Conservation (phyloP, 805 yeast genomes). For the Candida takata region DNA sequence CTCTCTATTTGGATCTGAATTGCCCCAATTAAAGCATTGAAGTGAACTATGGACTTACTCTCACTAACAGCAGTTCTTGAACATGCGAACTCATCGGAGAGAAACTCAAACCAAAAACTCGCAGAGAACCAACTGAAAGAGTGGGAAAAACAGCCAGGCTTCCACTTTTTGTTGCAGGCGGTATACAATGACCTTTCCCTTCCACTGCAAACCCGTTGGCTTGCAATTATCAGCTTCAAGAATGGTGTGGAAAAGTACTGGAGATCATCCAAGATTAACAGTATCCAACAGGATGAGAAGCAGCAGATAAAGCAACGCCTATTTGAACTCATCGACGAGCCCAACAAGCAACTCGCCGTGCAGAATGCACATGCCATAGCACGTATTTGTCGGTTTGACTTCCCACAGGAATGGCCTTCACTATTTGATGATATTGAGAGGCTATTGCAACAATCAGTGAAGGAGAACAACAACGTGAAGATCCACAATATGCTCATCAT, state of each 20-base stretch:
- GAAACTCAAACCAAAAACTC: conserved; percentile 44
- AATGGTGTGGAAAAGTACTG: conserved; percentile 83
- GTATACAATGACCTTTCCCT: conserved; percentile 53
- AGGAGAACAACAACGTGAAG: conserved; percentile 40
- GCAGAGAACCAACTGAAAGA: conserved; percentile 65
- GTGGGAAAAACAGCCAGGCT: conserved; percentile 65
- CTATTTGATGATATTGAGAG: conserved; percentile 59
- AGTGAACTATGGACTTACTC: conserved; percentile 5
- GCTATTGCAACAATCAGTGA: conserved; percentile 37
- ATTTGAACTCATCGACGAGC: conserved; percentile 56
- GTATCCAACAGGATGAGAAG: conserved; percentile 64
- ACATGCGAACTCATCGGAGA: conserved; percentile 43
- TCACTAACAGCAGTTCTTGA: conserved; percentile 29
- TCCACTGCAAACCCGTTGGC: conserved; percentile 71
- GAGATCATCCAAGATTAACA: conserved; percentile 58
- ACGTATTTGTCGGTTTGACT: conserved; percentile 73
- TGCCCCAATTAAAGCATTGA: not conserved
- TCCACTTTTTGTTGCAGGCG: conserved; percentile 48
- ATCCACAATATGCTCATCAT: conserved; percentile 59
- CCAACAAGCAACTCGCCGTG: conserved; percentile 63
- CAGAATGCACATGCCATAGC: conserved; percentile 86
- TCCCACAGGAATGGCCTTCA: conserved; percentile 81
- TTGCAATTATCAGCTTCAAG: conserved; percentile 80
- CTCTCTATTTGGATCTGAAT: too few species aligned
- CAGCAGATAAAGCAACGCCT: conserved; percentile 48